Base-by-base conservation (phyloP, 768 basidiomycete genomes). In the Xerocomus potaroensis region DNA sequence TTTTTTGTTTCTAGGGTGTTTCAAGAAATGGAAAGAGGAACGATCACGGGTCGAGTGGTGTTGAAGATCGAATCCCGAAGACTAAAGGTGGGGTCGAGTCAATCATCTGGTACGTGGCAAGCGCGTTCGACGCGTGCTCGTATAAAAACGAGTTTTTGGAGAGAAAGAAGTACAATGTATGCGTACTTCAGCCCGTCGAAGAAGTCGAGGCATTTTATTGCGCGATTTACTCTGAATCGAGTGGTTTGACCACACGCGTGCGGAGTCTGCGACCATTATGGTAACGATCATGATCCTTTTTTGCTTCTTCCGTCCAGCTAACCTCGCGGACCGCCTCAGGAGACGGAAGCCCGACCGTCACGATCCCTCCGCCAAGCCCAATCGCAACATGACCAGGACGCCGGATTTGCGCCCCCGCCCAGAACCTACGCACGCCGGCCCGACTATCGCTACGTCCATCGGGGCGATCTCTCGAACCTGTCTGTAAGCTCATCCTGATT, bases 401-500 rank as follows among this genome's bases (percentile, higher is more conserved):
- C 5, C 5, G 1, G 26, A 58, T 47, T 49, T 43, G 1, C n/a
- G 16, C 21, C 19, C 36, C 16, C 53, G 33, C 33, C 10, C 41
- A 14, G 47, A 49, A 4, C 44, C 47, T 18, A 2, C 30, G 12
- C 30, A n/a, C 9, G 11, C 41, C 8, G 12, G 58, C 14, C 55
- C 49, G 11, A 37, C 15, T 10, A 26, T 42, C 32, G 47, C 38
- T 5, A 21, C 49, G 4, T 47, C 44, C 33, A 1, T 53, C 2
- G 57, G 57, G 3, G 27, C 19, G 8, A 35, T 41, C 7, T 45
- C 47, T 9, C 37, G 44, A 12, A 42, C 40, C 5, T 41, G 29
- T 37, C 29, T 39, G 57, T 58, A 33, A 37, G 56, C 6, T 1
- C n/a, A n/a, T n/a, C n/a, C n/a, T n/a, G n/a, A n/a, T n/a, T n/a